Base-by-base conservation (phyloP, 2,329 filamentous ascomycete species). In the Trichoderma sp. region DNA sequence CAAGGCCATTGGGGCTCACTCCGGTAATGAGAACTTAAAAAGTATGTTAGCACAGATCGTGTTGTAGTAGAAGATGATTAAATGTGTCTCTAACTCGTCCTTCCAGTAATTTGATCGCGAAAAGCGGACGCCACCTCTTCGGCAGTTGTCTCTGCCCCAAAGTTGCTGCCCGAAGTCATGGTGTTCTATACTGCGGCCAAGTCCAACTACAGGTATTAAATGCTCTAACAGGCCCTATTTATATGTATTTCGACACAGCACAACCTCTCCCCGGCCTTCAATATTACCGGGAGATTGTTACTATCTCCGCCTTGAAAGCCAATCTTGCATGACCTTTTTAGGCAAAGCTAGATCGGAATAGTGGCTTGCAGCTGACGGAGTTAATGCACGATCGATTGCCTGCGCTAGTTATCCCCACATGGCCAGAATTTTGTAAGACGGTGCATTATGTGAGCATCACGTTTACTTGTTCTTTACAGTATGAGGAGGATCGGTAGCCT, bases 1-100 rank as follows among this genome's bases (percentile, higher is more conserved):
- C 68, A 5, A 69, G 61, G 8, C 68, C 61, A 49, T 67, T 67
- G 30, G 68, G 68, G 14, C 54, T 67, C n/a, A 69, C 32, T 7
- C 68, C 68, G 11, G 68, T 69, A 26, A 69, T 68, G 46, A 69
- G 56, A 37, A 69, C 68, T 69, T 18, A 14, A 21, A 10, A 3
- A 16, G 13, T 11, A 26, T 21, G 21, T 43, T 28, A 26, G 13
- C 14, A 28, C n/a, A 49, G 46, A 24, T 49, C n/a, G 2, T 49
- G 3, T 49, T 39, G 3, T 43, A 18, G 3, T 10, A 43, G 39
- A 43, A 2, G 7, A 8, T n/a, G 14, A n/a, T 5, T 16, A 6
- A 39, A 16, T 39, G 37, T 34, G 32, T 13, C 10, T 16, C 56
- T 59, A 11, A 67, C 64, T 54, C 16, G 55, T 67, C 24, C 59